Conservation (phyloP, 805 yeast genomes). For the Wickerhamomyces chambardii region DNA sequence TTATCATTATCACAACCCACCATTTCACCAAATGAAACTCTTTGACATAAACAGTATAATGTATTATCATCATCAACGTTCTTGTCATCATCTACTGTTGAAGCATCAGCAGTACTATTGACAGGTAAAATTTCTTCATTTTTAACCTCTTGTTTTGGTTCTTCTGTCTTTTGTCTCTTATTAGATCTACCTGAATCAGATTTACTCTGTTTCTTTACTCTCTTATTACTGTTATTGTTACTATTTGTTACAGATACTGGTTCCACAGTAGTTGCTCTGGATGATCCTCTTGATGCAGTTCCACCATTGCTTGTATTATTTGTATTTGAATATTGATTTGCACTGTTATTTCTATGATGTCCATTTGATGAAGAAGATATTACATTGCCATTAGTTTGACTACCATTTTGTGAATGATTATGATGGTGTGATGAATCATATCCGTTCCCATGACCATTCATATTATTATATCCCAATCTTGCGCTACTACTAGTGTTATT, state of each 20-base stretch:
- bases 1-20: constrained; percentile 90
- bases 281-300: neutral
- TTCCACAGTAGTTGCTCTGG: neutral
- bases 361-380: too few relatives aligned
- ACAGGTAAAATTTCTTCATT: neutral
- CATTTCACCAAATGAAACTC: constrained; percentile 93
- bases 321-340: neutral
- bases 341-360: too few relatives aligned
- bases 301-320: too few relatives aligned
- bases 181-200: constrained; percentile 6
- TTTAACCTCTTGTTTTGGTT: neutral
- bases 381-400: neutral
- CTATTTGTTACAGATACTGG: neutral
- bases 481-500: constrained; percentile 3
- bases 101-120: neutral
- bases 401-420: too few relatives aligned
- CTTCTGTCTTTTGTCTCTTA: constrained; percentile 16
- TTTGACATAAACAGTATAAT: constrained; percentile 85
- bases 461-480: neutral
- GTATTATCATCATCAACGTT: constrained; percentile 53
- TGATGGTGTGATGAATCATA: too few relatives aligned
- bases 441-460: too few relatives aligned
- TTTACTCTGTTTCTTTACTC: constrained; percentile 8
- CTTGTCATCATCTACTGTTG: constrained; percentile 1
- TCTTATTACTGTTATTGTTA: neutral